These are phyloP conservation scores for Groenewaldozyma tartarivorans DNA, from an alignment of 805 yeast genomes.

Conservation along the genomic window DNA sequence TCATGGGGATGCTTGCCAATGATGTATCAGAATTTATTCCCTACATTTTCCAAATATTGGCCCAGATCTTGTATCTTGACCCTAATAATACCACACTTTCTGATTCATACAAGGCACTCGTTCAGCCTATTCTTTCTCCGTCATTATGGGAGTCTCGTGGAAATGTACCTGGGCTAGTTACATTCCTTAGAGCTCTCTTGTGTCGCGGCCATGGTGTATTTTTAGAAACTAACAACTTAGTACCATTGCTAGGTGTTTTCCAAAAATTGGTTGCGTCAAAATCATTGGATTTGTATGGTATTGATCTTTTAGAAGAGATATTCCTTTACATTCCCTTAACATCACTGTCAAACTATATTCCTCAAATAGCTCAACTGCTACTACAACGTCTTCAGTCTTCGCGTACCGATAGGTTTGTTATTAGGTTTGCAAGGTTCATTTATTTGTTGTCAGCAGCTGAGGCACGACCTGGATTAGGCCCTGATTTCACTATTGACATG, in stretches of 20 bases:
- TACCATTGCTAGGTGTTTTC: constrained; percentile 90
- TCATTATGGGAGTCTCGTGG: constrained; percentile 88
- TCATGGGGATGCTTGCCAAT: constrained; percentile 57
- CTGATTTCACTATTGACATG: constrained; percentile 48
- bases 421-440: constrained; percentile 58
- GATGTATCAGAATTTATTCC: constrained; percentile 95
- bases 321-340: constrained; percentile 46
- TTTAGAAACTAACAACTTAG: constrained; percentile 38
- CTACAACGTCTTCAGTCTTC: constrained; percentile 73
- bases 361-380: constrained; percentile 66
- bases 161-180: constrained; percentile 84
- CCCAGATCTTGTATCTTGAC: constrained; percentile 56
- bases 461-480: constrained; percentile 30
- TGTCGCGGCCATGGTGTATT: constrained; percentile 30
- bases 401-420: constrained; percentile 72
- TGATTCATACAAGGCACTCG: constrained; percentile 49
- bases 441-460: constrained; percentile 39
- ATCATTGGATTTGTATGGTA: constrained; percentile 70
- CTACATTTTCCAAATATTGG: constrained; percentile 81
- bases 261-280: constrained; percentile 86
- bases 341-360: constrained; percentile 43
- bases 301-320: constrained; percentile 71
- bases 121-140: constrained; percentile 83
- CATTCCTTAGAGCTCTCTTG: constrained; percentile 63
- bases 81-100: constrained; percentile 52